A percentile compares a stretch with the other conserved stretches of the same genome.
Evolutionary conservation across 2,329 filamentous ascomycete species (phyloP).

Genomic region (Aspergillus eucalypticola): DNA sequence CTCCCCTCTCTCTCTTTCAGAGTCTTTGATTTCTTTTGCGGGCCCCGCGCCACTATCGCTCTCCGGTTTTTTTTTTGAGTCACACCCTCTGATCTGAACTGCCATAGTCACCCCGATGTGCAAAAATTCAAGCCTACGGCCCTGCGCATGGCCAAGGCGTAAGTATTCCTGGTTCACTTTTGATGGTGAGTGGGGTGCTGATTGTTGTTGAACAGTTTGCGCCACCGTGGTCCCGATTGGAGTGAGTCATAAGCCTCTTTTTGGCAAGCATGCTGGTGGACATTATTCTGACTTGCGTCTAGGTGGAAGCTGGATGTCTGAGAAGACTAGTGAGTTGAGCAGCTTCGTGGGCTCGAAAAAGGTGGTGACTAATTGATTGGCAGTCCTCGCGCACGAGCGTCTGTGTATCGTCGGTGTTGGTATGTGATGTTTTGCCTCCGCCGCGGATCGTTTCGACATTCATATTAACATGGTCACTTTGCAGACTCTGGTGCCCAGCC

Average conservation of each 20-base stretch:
- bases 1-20: too few species aligned
- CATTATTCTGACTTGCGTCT: slow-evolving; percentile 26
- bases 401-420: slow-evolving; percentile 96
- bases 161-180: slow-evolving; percentile 46
- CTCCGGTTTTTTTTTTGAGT: slow-evolving; percentile 1
- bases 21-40: neutral
- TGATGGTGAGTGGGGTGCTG: slow-evolving; percentile 27
- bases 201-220: slow-evolving; percentile 63
- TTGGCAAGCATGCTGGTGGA: slow-evolving; percentile 10
- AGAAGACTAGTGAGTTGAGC: slow-evolving; percentile 76
- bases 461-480: slow-evolving; percentile 14
- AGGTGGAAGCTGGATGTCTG: slow-evolving; percentile 86
- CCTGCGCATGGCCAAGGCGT: slow-evolving; percentile 92
- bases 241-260: slow-evolving; percentile 63
- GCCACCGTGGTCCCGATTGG: slow-evolving; percentile 98
- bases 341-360: neutral
- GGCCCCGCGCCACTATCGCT: slow-evolving; percentile 1
- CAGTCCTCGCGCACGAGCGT: slow-evolving; percentile 95
- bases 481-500: slow-evolving; percentile 93
- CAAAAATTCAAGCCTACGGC: slow-evolving; percentile 95
- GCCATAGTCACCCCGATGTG: slow-evolving; percentile 77
- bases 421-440: slow-evolving; percentile 47
- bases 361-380: slow-evolving; percentile 26
- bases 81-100: slow-evolving; percentile 24
- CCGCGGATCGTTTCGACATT: slow-evolving; percentile 8